Conservation (phyloP, 257 asterid genomes). For the Galeopsis tetrahit region DNA sequence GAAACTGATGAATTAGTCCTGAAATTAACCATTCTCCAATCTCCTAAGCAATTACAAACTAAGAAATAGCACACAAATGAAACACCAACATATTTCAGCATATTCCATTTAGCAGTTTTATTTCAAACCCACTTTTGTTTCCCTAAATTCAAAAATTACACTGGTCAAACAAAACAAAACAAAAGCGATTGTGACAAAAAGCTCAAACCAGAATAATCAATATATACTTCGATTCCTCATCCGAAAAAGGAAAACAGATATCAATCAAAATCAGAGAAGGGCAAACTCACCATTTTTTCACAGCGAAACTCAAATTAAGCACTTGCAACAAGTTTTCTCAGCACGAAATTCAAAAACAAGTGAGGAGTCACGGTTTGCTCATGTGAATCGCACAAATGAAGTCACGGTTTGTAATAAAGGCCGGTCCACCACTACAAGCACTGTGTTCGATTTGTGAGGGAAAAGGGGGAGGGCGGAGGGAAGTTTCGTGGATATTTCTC, state of each 20-base stretch:
- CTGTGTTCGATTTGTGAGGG: conserved; percentile 21
- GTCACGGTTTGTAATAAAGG: conserved; percentile 27
- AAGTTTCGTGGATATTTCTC: conserved; percentile 54
- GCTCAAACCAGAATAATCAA: not conserved
- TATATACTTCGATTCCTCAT: conserved; percentile 10
- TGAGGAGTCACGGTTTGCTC: not conserved
- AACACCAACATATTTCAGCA: not conserved
- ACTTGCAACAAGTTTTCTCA: not conserved
- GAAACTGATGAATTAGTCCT: not conserved
- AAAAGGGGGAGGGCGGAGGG: conserved; percentile 32
- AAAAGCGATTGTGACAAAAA: not conserved
- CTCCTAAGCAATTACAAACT: conserved; percentile 16
- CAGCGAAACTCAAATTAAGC: not conserved
- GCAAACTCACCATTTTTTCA: conserved; percentile 21
- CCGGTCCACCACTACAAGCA: conserved; percentile 22
- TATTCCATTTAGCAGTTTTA: not conserved
- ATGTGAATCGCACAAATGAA: conserved; percentile 19
- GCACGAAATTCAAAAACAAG: conserved; percentile 16
- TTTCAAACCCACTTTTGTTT: not conserved
- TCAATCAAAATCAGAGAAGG: conserved; percentile 21
- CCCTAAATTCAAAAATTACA: conserved; percentile 7
- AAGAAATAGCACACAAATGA: not conserved
- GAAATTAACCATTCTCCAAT: not conserved
- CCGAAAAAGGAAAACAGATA: conserved; percentile 3
- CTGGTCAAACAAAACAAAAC: conserved; percentile 20